These are phyloP conservation scores for Cotoneaster glaucophyllus DNA, from an alignment of 306 rosid species.

Conservation along the genomic window DNA sequence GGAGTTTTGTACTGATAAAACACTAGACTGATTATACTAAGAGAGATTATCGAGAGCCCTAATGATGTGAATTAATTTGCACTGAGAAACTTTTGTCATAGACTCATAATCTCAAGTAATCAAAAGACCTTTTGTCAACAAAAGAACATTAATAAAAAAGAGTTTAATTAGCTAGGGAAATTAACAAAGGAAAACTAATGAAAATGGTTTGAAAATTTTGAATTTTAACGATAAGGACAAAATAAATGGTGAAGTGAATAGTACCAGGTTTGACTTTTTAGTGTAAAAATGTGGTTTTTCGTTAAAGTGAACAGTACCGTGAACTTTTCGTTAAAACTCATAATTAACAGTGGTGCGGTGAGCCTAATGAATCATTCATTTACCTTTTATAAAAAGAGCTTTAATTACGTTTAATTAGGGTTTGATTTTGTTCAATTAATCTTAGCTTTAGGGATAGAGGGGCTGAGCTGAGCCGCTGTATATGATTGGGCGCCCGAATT, in stretches of 20 bases:
- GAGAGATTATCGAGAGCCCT: background rate
- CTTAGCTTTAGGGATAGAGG: background rate
- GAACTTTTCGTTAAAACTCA: too few species aligned
- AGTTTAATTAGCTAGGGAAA: background rate
- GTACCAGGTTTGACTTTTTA: too few species aligned
- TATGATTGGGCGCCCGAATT: background rate
- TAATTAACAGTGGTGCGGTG: background rate
- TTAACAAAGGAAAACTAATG: too few species aligned
- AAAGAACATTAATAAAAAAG: background rate
- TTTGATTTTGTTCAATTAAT: background rate
- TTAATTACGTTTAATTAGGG: constrained; percentile 1
- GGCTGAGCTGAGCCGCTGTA: background rate
- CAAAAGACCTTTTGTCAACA: too few species aligned
- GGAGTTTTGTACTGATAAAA: background rate
- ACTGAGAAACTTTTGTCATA: too few species aligned
- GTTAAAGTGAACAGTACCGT: too few species aligned
- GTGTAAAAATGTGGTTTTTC: too few species aligned
- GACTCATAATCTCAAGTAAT: too few species aligned
- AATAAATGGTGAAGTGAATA: too few species aligned
- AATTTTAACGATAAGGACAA: too few species aligned
- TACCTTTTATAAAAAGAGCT: constrained; percentile 28
- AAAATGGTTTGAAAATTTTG: too few species aligned
- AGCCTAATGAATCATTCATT: constrained; percentile 26
- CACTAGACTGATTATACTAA: background rate
- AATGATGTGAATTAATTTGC: background rate